Evolutionary conservation across 2,329 filamentous ascomycete genomes (phyloP).

Genomic region (Aspergillus caelatus): DNA sequence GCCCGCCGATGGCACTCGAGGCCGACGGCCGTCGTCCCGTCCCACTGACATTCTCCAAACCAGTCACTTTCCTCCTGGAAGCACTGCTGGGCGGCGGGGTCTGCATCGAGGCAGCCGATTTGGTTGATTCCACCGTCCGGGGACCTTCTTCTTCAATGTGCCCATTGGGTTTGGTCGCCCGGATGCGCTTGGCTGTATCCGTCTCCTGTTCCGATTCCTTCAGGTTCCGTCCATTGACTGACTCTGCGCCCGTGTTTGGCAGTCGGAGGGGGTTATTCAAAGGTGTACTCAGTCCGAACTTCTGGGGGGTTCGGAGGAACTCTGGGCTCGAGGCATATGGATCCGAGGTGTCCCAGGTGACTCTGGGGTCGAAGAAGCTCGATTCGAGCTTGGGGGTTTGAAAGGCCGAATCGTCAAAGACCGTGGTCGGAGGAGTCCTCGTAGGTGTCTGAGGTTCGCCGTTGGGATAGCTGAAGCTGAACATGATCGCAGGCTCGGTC

Average conservation of each 20-base stretch:
- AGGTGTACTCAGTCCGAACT: conserved; percentile 39
- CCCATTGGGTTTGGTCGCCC: conserved; percentile 30
- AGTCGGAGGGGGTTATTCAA: conserved; percentile 28
- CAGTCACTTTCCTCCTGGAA: conserved; percentile 51
- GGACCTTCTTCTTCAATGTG: conserved; percentile 33
- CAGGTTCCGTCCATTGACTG: conserved; percentile 21
- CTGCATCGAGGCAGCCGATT: conserved; percentile 56
- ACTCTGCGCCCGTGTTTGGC: conserved; percentile 17
- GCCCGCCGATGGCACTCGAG: conserved; percentile 27
- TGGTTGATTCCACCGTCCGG: conserved; percentile 39
- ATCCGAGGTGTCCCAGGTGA: conserved; percentile 51
- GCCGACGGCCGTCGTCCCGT: conserved; percentile 25
- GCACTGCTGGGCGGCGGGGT: conserved; percentile 65
- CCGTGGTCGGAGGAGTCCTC: conserved; percentile 44
- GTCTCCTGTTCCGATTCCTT: conserved; percentile 32
- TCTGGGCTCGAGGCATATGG: conserved; percentile 51
- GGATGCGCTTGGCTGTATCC: conserved; percentile 38
- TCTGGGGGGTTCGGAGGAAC: conserved; percentile 47
- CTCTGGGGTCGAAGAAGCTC: conserved; percentile 49
- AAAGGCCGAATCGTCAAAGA: conserved; percentile 43
- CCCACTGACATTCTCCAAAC: conserved; percentile 30
- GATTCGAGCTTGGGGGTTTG: conserved; percentile 52
- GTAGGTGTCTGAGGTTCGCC: conserved; percentile 52
- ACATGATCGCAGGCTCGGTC: conserved; percentile 34
- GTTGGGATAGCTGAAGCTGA: conserved; percentile 51